phyloP scores from a whole-genome alignment of 306 rosid species.

The Vicia villosa region DNA sequence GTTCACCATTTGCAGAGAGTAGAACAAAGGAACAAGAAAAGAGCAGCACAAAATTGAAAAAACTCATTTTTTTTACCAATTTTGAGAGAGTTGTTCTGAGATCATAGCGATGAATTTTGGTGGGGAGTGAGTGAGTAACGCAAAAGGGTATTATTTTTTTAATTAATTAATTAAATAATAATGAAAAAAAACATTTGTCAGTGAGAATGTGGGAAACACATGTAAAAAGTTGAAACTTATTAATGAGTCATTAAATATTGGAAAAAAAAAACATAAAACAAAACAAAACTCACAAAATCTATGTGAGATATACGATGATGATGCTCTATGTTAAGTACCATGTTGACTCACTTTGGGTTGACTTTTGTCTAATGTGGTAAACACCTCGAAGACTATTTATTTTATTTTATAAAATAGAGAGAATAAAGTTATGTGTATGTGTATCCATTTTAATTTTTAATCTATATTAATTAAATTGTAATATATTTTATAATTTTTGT shows the following conservation, averaged over 20 bases:
- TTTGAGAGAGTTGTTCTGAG: slow-evolving; percentile 25
- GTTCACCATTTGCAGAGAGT: slow-evolving; percentile 43
- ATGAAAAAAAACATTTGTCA: background rate
- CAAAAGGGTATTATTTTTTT: slow-evolving; percentile 21
- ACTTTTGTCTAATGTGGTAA: no score
- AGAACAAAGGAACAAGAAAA: slow-evolving; percentile 41
- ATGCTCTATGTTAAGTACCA: no score
- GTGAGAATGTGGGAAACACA: background rate
- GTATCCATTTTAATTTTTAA: no score
- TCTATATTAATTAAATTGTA: no score
- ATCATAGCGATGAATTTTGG: slow-evolving; percentile 32
- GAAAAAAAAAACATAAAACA: background rate
- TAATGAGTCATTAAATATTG: background rate
- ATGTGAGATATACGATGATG: background rate
- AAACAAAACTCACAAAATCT: background rate
- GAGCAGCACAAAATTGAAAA: slow-evolving; percentile 43
- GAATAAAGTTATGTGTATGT: no score
- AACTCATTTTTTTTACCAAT: slow-evolving; percentile 48
- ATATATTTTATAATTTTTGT: no score
- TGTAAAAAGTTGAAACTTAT: background rate
- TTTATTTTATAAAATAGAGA: no score
- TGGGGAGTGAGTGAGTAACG: slow-evolving; percentile 10
- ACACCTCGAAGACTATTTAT: no score
- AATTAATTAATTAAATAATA: slow-evolving; percentile 15
- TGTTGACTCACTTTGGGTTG: no score